Percentiles rank a stretch among this genome's conserved stretches.
These are phyloP conservation scores for Exophiala calicioides DNA, from an alignment of 2,329 filamentous ascomycete species.

Conservation along the genomic window DNA sequence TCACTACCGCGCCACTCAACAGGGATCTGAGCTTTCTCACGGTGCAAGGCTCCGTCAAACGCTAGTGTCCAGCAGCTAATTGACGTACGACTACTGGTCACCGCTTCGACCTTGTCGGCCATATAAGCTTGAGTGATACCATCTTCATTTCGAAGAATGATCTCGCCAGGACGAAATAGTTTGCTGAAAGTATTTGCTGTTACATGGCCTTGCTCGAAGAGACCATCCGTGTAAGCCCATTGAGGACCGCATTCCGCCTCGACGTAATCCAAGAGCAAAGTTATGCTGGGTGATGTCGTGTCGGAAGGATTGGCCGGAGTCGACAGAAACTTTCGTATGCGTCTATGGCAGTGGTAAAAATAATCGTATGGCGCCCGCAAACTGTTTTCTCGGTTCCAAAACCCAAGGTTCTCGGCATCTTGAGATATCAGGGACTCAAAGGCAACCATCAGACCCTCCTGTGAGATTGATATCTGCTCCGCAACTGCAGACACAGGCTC, in stretches of 20 bases:
- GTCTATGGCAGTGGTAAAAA: constrained; percentile 2
- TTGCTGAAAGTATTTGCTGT: neutral
- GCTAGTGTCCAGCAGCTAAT: neutral
- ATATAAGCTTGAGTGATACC: neutral
- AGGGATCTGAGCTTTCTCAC: neutral
- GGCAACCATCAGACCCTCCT: neutral
- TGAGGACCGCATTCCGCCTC: neutral
- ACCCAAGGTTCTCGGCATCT: neutral
- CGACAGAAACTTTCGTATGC: neutral
- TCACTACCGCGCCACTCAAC: neutral
- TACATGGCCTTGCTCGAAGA: constrained; percentile 1
- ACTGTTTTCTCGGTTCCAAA: neutral
- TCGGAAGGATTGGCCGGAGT: neutral
- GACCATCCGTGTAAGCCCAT: neutral
- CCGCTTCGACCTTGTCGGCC: neutral
- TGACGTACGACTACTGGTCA: neutral
- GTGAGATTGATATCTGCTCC: neutral
- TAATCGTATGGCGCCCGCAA: neutral
- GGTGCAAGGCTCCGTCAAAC: constrained; percentile 2
- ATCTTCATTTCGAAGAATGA: neutral
- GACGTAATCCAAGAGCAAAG: constrained; percentile 1
- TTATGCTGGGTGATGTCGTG: neutral
- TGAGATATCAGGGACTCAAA: constrained; percentile 1
- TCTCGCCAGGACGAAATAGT: constrained; percentile 1
- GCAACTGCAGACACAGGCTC: neutral